A percentile compares a stretch with the other conserved stretches of the same genome.
phyloP scores from a whole-genome alignment of 352 stramenopile species.

The Phytophthora idaei region DNA sequence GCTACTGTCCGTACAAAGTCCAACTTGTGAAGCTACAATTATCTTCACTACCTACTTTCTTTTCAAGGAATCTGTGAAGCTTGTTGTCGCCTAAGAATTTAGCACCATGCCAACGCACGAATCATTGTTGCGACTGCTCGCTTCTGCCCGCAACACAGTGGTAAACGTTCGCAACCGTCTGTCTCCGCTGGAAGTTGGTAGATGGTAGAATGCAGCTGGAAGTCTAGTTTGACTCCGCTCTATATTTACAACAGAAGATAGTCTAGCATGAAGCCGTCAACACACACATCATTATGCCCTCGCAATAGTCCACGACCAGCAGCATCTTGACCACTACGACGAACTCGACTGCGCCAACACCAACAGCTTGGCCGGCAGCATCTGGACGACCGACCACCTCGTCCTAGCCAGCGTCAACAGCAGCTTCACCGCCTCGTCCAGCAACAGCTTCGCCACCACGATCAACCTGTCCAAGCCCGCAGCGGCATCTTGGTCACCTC shows the following conservation, averaged over 20 bases:
- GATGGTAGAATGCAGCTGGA: neutral
- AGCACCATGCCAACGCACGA: conserved; percentile 7
- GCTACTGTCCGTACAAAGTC: neutral
- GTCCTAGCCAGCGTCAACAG: no score
- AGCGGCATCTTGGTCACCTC: no score
- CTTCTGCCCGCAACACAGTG: neutral
- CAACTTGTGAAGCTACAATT: conserved; percentile 7
- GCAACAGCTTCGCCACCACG: no score
- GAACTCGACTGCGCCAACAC: no score
- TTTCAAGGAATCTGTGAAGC: conserved; percentile 11
- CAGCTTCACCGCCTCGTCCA: no score
- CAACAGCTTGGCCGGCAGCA: no score
- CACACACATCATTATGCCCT: neutral
- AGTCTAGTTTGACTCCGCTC: neutral
- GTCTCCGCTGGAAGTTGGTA: neutral
- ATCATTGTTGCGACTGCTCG: neutral
- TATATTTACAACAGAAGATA: neutral
- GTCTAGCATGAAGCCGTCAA: neutral
- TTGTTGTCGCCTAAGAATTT: conserved; percentile 2
- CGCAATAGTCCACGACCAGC: no score
- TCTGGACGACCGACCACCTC: no score
- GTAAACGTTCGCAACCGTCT: neutral
- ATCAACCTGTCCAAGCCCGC: no score
- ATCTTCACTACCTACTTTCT: conserved; percentile 15
- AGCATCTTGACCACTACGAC: no score